Conservation (phyloP, 176 grass and related monocot genomes). For the Hsuehochloa calcarea region DNA sequence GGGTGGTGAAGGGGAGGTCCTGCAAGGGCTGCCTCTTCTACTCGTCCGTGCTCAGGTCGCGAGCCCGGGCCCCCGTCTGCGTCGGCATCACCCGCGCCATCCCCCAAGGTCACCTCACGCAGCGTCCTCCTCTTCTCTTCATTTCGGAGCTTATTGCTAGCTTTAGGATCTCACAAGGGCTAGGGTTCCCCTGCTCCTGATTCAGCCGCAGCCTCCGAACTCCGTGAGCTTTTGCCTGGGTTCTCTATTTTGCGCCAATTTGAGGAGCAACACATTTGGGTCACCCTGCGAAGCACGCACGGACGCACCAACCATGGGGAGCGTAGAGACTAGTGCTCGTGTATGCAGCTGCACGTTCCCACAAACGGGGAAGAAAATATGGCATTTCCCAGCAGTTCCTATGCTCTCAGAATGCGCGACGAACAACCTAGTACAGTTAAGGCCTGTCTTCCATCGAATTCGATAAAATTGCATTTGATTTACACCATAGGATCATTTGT, state of each 20-base stretch:
- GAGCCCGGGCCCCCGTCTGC: slow-evolving; percentile 63
- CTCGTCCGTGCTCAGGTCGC: slow-evolving; percentile 69
- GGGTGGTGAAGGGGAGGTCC: slow-evolving; percentile 51
- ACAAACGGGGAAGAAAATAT: neutral
- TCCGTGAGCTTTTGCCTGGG: neutral
- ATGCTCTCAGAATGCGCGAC: no score
- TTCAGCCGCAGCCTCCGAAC: neutral
- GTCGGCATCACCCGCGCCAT: slow-evolving; percentile 63
- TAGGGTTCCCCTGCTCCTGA: slow-evolving; percentile 25
- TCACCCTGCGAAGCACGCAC: neutral
- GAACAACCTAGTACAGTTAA: no score
- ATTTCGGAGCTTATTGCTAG: neutral
- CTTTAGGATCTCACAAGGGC: neutral
- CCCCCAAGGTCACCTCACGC: slow-evolving; percentile 40
- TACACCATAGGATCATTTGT: neutral
- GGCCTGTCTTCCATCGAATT: neutral
- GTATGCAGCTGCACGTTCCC: neutral
- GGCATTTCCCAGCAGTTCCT: no score
- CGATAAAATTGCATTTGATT: neutral
- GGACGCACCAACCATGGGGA: neutral
- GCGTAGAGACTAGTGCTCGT: neutral
- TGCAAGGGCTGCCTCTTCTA: slow-evolving; percentile 91
- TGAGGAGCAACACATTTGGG: neutral
- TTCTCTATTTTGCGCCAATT: neutral
- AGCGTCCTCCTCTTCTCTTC: neutral